Percentiles rank a stretch among this genome's conserved stretches.
Conservation (phyloP, 768 basidiomycete genomes). For the Serendipita indica region DNA sequence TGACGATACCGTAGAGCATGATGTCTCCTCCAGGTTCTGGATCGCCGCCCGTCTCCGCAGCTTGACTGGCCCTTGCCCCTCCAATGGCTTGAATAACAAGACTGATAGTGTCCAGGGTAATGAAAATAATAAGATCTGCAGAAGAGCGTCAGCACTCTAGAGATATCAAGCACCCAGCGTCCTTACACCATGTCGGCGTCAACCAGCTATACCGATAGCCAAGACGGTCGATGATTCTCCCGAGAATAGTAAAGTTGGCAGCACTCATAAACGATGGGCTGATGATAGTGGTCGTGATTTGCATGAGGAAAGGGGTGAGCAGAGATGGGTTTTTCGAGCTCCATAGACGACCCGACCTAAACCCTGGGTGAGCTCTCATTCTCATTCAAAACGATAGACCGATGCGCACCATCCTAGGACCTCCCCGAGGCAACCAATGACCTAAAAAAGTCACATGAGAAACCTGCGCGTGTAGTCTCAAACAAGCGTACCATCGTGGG, state of each 20-base stretch:
- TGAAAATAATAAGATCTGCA: conserved; percentile 11
- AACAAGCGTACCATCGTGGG: background rate
- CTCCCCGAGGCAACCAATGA: background rate
- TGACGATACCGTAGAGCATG: conserved; percentile 17
- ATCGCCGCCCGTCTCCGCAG: conserved; percentile 14
- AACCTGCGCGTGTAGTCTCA: too few species aligned
- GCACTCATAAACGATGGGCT: conserved; percentile 45
- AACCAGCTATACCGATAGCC: conserved; percentile 39
- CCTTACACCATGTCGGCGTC: conserved; percentile 19
- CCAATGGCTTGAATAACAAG: conserved; percentile 29
- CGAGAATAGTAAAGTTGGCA: conserved; percentile 40
- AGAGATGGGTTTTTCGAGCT: background rate
- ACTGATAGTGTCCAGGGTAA: conserved; percentile 24
- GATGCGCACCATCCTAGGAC: background rate
- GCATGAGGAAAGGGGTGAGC: background rate
- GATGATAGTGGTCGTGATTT: conserved; percentile 23
- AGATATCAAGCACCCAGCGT: background rate
- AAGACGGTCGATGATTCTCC: conserved; percentile 29
- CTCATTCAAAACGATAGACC: background rate
- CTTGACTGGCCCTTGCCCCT: conserved; percentile 22
- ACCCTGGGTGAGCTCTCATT: background rate
- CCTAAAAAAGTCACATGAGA: too few species aligned
- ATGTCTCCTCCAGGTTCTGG: conserved; percentile 13
- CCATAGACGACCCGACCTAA: background rate
- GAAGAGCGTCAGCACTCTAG: background rate